These are phyloP conservation scores for Carex littledalei DNA, from an alignment of 176 grass and related monocot species.

Conservation along the genomic window DNA sequence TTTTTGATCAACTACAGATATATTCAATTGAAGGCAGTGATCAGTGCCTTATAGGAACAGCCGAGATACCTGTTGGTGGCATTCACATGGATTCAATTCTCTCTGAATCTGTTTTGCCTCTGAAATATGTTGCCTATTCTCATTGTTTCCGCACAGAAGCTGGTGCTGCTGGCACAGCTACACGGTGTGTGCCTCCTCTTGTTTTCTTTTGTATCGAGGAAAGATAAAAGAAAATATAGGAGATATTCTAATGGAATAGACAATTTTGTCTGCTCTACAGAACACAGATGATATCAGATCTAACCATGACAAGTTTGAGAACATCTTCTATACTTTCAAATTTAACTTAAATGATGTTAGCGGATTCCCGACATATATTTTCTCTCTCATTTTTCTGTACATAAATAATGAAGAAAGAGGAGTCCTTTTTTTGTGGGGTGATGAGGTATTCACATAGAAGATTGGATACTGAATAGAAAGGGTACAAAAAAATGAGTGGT, in stretches of 20 bases:
- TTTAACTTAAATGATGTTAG: not conserved
- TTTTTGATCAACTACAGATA: conserved; percentile 35
- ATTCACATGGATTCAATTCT: conserved; percentile 98
- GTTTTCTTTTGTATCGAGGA: not conserved
- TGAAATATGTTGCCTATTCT: conserved; percentile 93
- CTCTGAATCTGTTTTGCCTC: conserved; percentile 54
- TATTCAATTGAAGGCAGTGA: conserved; percentile 87
- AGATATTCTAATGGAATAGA: not conserved
- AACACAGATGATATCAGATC: not conserved
- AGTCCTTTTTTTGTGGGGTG: not conserved
- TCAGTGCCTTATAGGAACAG: conserved; percentile 95
- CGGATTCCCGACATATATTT: not conserved
- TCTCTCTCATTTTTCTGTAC: not conserved
- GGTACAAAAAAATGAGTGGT: not conserved
- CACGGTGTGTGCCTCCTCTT: conserved; percentile 38
- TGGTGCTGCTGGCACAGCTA: conserved; percentile 72
- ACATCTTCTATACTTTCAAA: not conserved
- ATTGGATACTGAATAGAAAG: not conserved
- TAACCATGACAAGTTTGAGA: not conserved
- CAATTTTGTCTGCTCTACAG: not conserved
- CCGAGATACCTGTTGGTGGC: conserved; percentile 94
- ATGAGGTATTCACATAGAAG: not conserved
- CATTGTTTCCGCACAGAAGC: conserved; percentile 98
- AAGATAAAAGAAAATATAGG: not conserved
- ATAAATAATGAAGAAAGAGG: not conserved